These are phyloP conservation scores for Paraphysoderma sedebokerense DNA, from an alignment of 371 early-diverging fungal species.

Conservation along the genomic window DNA sequence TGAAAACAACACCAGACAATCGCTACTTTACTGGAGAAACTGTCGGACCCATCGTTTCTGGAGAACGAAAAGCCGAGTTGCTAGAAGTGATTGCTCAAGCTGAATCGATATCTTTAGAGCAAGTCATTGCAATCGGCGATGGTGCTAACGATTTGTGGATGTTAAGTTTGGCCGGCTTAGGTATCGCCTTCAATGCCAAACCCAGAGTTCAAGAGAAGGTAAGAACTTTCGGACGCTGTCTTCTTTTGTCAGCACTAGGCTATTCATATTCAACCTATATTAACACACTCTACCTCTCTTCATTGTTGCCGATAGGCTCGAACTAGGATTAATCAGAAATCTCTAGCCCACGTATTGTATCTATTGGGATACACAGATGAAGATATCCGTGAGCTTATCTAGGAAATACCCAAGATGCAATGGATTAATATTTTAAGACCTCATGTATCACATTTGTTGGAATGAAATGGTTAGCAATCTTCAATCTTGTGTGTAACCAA, in stretches of 20 bases:
- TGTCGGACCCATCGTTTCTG: conserved; percentile 75
- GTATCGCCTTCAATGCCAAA: conserved; percentile 98
- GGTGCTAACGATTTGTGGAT: conserved; percentile 98
- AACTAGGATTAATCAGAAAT: conserved; percentile 83
- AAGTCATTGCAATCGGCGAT: conserved; percentile 96
- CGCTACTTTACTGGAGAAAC: conserved; percentile 67
- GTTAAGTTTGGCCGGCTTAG: conserved; percentile 89
- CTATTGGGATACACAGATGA: conserved; percentile 25
- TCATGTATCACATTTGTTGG: no score
- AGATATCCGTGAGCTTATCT: conserved; percentile 14
- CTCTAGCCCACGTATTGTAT: conserved; percentile 56
- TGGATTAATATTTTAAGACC: no score
- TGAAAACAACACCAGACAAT: conserved; percentile 69
- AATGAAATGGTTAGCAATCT: no score
- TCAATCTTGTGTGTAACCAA: no score
- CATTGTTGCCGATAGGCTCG: conserved; percentile 30
- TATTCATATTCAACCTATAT: neutral
- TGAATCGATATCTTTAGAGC: conserved; percentile 62
- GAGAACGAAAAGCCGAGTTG: conserved; percentile 79
- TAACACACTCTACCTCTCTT: neutral
- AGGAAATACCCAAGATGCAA: no score
- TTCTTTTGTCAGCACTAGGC: neutral
- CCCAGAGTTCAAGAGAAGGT: conserved; percentile 80
- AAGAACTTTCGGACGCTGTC: neutral
- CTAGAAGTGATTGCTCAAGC: conserved; percentile 86